Evolutionary conservation across 1,284 basidiomycete genomes (phyloP).

Genomic region (Anthracocystis walkeri): DNA sequence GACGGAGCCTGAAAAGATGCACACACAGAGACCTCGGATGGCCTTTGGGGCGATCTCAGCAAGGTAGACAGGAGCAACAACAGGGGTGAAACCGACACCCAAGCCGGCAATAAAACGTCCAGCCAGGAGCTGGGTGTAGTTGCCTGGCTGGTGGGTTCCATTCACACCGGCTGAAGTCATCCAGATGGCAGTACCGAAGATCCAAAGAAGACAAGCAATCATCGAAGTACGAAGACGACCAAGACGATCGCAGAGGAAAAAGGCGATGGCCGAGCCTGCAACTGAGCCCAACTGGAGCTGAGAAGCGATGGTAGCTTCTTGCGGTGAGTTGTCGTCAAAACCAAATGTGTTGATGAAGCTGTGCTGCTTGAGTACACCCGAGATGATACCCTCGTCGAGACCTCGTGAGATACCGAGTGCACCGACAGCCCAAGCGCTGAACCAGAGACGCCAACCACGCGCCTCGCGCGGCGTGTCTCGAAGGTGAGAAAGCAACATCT

Average conservation of each 20-base stretch:
- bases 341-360: constrained; percentile 43
- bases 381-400: constrained; percentile 58
- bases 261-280: constrained; percentile 55
- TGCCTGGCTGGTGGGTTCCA: constrained; percentile 37
- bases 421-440: constrained; percentile 46
- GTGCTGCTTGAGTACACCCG: constrained; percentile 44
- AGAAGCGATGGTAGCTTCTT: constrained; percentile 48
- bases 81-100: constrained; percentile 56
- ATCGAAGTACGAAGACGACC: constrained; percentile 52
- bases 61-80: constrained; percentile 49
- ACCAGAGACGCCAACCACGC: constrained; percentile 46
- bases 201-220: constrained; percentile 55
- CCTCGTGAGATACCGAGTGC: constrained; percentile 52
- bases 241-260: constrained; percentile 51
- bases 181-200: constrained; percentile 56
- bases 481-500: constrained; percentile 46
- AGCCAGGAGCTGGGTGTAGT: constrained; percentile 51
- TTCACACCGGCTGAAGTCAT: constrained; percentile 44
- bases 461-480: constrained; percentile 46
- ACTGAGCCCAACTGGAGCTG: constrained; percentile 56
- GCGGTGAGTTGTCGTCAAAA: constrained; percentile 47
- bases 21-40: constrained; percentile 34
- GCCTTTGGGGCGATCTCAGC: not conserved
- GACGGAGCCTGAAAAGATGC: constrained; percentile 44
- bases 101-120: constrained; percentile 56